Percentiles rank a stretch among this genome's conserved stretches.
Evolutionary conservation across 2,329 filamentous ascomycete genomes (phyloP).

Genomic region (Aspergillus luchuensis): DNA sequence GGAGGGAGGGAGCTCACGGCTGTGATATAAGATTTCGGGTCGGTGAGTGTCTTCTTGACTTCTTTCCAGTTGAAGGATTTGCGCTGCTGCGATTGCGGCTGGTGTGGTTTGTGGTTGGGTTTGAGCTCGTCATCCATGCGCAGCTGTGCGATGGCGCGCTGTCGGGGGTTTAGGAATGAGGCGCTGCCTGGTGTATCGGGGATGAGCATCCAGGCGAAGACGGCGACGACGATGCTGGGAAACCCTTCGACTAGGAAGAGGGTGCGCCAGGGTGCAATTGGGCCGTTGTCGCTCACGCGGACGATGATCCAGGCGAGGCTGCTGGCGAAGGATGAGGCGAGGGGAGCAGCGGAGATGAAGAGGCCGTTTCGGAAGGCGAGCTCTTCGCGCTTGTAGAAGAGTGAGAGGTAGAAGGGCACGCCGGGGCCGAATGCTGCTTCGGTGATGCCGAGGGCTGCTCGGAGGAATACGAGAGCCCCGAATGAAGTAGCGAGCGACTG

Average conservation of each 20-base stretch:
- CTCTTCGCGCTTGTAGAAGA: conserved; percentile 68
- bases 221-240: conserved; percentile 73
- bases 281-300: conserved; percentile 63
- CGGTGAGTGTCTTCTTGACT: conserved; percentile 60
- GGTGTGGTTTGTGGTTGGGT: conserved; percentile 24
- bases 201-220: conserved; percentile 72
- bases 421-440: conserved; percentile 66
- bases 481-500: conserved; percentile 70
- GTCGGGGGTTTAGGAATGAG: conserved; percentile 61
- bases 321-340: conserved; percentile 70
- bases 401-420: conserved; percentile 65
- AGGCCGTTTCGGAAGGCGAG: conserved; percentile 82
- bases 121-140: conserved; percentile 61
- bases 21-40: conserved; percentile 73
- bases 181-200: conserved; percentile 74
- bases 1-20: conserved; percentile 49
- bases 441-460: conserved; percentile 54
- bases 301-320: conserved; percentile 76
- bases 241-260: conserved; percentile 85
- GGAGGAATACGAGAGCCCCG: conserved; percentile 51
- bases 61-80: conserved; percentile 55
- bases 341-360: conserved; percentile 73
- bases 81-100: conserved; percentile 19
- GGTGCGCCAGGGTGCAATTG: conserved; percentile 81
- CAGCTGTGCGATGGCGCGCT: conserved; percentile 70